phyloP scores from a whole-genome alignment of 1,284 basidiomycete genomes.

The Butyriboletus pseudospeciosus region DNA sequence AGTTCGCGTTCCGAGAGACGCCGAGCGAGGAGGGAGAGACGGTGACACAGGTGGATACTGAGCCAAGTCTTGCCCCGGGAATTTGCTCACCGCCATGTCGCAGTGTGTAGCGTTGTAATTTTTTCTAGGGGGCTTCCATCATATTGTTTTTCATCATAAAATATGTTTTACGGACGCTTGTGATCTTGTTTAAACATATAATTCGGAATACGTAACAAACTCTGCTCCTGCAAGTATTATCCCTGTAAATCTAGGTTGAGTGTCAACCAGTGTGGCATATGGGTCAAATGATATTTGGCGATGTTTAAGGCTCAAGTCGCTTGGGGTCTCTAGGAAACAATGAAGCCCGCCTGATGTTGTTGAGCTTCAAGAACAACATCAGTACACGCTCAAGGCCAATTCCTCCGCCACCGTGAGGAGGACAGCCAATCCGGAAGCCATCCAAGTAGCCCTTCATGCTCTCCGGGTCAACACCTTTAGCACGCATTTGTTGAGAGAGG shows the following conservation, averaged over 20 bases:
- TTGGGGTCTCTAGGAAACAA: conserved; percentile 95
- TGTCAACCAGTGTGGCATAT: conserved; percentile 2
- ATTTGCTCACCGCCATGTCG: conserved; percentile 7
- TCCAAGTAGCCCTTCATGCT: conserved; percentile 91
- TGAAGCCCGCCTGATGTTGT: conserved; percentile 91
- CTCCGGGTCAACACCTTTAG: conserved; percentile 77
- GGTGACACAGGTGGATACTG: conserved; percentile 29
- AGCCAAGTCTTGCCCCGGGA: not conserved
- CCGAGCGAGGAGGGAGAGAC: conserved; percentile 51
- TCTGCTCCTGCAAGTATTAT: conserved; percentile 15
- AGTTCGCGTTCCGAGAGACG: conserved; percentile 52
- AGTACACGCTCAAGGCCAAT: conserved; percentile 93
- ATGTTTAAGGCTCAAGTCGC: conserved; percentile 62
- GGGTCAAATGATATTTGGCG: not conserved
- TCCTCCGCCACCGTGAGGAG: conserved; percentile 83
- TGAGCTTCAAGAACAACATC: conserved; percentile 92
- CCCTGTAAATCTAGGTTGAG: conserved; percentile 18
- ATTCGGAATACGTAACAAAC: conserved; percentile 24
- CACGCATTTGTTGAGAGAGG: conserved; percentile 80
- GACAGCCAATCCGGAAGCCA: conserved; percentile 90
- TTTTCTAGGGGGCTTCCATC: conserved; percentile 17
- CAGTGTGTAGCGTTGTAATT: conserved; percentile 26
- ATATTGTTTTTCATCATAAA: conserved; percentile 14
- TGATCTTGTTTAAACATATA: conserved; percentile 13
- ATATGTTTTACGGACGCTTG: conserved; percentile 25